Conservation (phyloP, 2,329 filamentous ascomycete genomes). For the Rhexocercosporidium sp. region DNA sequence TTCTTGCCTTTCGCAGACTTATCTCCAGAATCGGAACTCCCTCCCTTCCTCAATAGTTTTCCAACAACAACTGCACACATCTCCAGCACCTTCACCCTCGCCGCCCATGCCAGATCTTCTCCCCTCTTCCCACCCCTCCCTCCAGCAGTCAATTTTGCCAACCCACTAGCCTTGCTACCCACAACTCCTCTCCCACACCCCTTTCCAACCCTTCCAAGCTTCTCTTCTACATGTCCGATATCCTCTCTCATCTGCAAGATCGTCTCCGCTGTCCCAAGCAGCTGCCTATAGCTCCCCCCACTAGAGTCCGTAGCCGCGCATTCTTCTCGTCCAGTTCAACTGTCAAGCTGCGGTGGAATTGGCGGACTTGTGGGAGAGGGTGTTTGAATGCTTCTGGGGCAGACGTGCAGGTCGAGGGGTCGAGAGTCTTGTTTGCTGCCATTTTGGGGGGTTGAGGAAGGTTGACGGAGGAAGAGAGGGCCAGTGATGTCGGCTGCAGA, state of each 20-base stretch:
- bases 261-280: conserved; percentile 90
- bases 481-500: not conserved
- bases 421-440: conserved; percentile 46
- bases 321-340: conserved; percentile 66
- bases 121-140: conserved; percentile 38
- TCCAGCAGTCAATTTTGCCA: conserved; percentile 53
- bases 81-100: conserved; percentile 56
- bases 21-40: conserved; percentile 39
- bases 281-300: conserved; percentile 79
- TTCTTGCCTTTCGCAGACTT: conserved; percentile 42
- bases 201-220: conserved; percentile 73
- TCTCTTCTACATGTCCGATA: conserved; percentile 74
- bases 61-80: conserved; percentile 56
- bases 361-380: conserved; percentile 67
- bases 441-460: conserved; percentile 18
- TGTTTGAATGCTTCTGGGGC: conserved; percentile 46
- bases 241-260: conserved; percentile 88
- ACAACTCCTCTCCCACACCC: conserved; percentile 77
- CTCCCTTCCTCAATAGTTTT: conserved; percentile 50
- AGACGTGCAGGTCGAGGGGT: conserved; percentile 58
- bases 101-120: conserved; percentile 40
- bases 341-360: conserved; percentile 65
- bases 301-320: conserved; percentile 65
- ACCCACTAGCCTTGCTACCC: conserved; percentile 65
- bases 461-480: not conserved